Conservation (phyloP, 331 rosid species). For the Spiraea crenata region DNA sequence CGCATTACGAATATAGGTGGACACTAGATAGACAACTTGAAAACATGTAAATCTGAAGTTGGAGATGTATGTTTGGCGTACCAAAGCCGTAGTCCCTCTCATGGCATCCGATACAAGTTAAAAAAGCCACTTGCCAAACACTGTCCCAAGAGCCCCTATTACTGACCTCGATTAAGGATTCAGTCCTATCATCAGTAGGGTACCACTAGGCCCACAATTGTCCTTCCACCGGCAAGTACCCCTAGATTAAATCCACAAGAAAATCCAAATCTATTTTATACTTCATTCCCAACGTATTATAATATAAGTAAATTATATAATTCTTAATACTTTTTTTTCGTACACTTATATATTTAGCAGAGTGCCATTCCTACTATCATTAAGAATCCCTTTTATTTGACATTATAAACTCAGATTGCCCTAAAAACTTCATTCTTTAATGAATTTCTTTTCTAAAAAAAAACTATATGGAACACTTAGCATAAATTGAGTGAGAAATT, state of each 20-base stretch:
- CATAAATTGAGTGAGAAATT: too few species aligned
- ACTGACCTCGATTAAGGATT: conserved; percentile 28
- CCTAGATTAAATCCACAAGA: conserved; percentile 20
- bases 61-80: not conserved
- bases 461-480: too few species aligned
- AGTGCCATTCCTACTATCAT: too few species aligned
- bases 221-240: conserved; percentile 27
- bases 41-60: not conserved
- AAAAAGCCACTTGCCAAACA: conserved; percentile 6
- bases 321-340: too few species aligned
- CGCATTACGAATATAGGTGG: not conserved
- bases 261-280: too few species aligned
- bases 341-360: too few species aligned
- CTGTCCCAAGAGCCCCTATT: not conserved
- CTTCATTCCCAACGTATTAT: too few species aligned
- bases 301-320: too few species aligned
- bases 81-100: not conserved
- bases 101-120: not conserved
- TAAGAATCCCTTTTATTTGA: too few species aligned
- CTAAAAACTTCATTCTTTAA: too few species aligned
- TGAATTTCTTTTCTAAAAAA: too few species aligned
- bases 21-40: not conserved
- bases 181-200: not conserved
- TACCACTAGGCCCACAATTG: conserved; percentile 21
- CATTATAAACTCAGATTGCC: too few species aligned